Conservation (phyloP, 2,329 filamentous ascomycete genomes). For the Lasiodiplodia hormozganensis region DNA sequence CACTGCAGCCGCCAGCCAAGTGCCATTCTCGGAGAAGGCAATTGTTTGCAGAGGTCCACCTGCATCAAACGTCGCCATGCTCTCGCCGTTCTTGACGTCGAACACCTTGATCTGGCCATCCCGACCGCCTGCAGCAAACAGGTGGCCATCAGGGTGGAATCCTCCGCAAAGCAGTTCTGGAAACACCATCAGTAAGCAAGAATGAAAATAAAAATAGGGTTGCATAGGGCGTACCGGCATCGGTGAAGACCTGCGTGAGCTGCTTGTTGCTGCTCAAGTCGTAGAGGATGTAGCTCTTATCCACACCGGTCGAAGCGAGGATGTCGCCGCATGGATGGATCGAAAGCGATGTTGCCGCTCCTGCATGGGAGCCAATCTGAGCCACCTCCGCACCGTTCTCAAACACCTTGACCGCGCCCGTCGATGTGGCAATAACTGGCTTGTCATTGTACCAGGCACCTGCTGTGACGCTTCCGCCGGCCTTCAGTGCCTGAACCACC, state of each 20-base stretch:
- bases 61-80: constrained; percentile 75
- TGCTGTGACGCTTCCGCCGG: constrained; percentile 70
- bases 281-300: constrained; percentile 93
- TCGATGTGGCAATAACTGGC: constrained; percentile 75
- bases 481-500: constrained; percentile 71
- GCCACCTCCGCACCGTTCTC: constrained; percentile 72
- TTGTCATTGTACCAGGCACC: constrained; percentile 71
- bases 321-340: constrained; percentile 84
- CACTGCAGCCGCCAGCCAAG: constrained; percentile 86
- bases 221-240: constrained; percentile 69
- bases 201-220: not conserved
- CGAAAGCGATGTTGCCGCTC: constrained; percentile 77
- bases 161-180: constrained; percentile 76
- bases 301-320: constrained; percentile 83
- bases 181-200: constrained; percentile 38
- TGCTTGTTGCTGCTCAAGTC: constrained; percentile 73
- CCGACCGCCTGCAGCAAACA: constrained; percentile 83
- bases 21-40: constrained; percentile 94
- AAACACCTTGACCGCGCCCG: constrained; percentile 81
- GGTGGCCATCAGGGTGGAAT: constrained; percentile 97
- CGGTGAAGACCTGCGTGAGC: constrained; percentile 79
- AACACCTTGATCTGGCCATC: constrained; percentile 87
- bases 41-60: constrained; percentile 74
- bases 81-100: constrained; percentile 79
- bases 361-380: constrained; percentile 81